Conservation (phyloP, 306 rosid genomes). For the Quillaja saponaria region DNA sequence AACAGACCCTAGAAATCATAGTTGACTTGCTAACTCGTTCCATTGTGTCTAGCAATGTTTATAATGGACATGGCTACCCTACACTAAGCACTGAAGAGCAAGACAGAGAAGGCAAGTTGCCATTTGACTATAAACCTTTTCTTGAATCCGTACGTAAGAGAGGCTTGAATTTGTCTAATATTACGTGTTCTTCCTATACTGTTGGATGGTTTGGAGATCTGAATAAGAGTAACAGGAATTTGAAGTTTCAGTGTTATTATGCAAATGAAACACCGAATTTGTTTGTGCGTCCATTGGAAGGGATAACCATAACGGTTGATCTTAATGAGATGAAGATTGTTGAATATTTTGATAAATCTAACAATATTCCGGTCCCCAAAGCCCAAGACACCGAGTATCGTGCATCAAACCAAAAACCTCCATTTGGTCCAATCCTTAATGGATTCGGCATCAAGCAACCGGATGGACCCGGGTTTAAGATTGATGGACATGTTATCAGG, state of each 20-base stretch:
- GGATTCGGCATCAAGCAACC: slow-evolving; percentile 16
- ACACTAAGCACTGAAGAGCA: slow-evolving; percentile 34
- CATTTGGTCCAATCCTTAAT: slow-evolving; percentile 38
- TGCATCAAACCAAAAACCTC: slow-evolving; percentile 31
- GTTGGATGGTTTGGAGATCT: slow-evolving; percentile 40
- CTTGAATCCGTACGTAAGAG: slow-evolving; percentile 25
- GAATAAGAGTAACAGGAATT: slow-evolving; percentile 6
- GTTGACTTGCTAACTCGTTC: slow-evolving; percentile 35
- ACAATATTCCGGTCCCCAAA: slow-evolving; percentile 24
- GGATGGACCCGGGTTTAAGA: slow-evolving; percentile 36
- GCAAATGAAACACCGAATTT: slow-evolving; percentile 22
- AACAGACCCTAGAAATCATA: slow-evolving; percentile 41
- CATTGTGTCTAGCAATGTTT: slow-evolving; percentile 30
- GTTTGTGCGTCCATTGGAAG: slow-evolving; percentile 32
- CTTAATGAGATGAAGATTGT: slow-evolving; percentile 32
- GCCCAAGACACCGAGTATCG: slow-evolving; percentile 38
- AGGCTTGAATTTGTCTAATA: slow-evolving; percentile 21
- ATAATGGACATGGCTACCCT: slow-evolving; percentile 51
- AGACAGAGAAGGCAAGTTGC: neutral
- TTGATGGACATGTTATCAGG: slow-evolving; percentile 37
- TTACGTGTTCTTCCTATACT: slow-evolving; percentile 7
- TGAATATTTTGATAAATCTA: slow-evolving; percentile 19
- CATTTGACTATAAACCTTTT: slow-evolving; percentile 28
- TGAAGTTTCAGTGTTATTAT: slow-evolving; percentile 33
- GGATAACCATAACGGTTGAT: slow-evolving; percentile 28